Percentiles rank a stretch among this genome's conserved stretches.
phyloP scores from a whole-genome alignment of 495 filamentous ascomycete species.

The Elasticomyces elasticus region DNA sequence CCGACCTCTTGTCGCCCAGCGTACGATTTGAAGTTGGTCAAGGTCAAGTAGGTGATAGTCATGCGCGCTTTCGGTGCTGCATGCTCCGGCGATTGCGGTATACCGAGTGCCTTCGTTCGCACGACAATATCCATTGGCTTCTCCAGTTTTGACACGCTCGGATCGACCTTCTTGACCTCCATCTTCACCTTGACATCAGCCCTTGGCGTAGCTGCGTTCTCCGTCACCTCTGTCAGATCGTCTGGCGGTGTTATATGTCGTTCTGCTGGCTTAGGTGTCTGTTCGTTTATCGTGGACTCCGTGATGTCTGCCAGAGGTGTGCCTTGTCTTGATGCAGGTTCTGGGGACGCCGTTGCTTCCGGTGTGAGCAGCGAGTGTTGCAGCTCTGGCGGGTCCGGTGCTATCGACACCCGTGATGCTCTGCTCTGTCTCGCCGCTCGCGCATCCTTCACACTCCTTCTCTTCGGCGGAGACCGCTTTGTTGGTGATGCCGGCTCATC shows the following conservation, averaged over 20 bases:
- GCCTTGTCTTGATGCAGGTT: slow-evolving; percentile 42
- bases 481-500: slow-evolving; percentile 52
- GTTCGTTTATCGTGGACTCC: slow-evolving; percentile 54
- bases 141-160: slow-evolving; percentile 65
- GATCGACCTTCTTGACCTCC: slow-evolving; percentile 54
- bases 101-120: slow-evolving; percentile 66
- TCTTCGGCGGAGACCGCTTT: slow-evolving; percentile 56
- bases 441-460: slow-evolving; percentile 49
- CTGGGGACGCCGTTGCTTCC: slow-evolving; percentile 38
- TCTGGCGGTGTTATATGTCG: slow-evolving; percentile 9
- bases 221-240: slow-evolving; percentile 7
- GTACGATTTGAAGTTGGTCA: slow-evolving; percentile 98
- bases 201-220: slow-evolving; percentile 10
- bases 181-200: slow-evolving; percentile 14
- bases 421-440: slow-evolving; percentile 45
- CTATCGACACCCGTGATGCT: slow-evolving; percentile 31
- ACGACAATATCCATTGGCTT: slow-evolving; percentile 91
- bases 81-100: slow-evolving; percentile 50
- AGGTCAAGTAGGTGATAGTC: slow-evolving; percentile 79
- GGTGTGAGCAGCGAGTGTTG: slow-evolving; percentile 36
- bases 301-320: slow-evolving; percentile 75
- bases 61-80: slow-evolving; percentile 69
- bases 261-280: slow-evolving; percentile 24
- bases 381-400: slow-evolving; percentile 24
- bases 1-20: slow-evolving; percentile 91